phyloP scores from a whole-genome alignment of 306 rosid genomes.

The Vicia villosa region DNA sequence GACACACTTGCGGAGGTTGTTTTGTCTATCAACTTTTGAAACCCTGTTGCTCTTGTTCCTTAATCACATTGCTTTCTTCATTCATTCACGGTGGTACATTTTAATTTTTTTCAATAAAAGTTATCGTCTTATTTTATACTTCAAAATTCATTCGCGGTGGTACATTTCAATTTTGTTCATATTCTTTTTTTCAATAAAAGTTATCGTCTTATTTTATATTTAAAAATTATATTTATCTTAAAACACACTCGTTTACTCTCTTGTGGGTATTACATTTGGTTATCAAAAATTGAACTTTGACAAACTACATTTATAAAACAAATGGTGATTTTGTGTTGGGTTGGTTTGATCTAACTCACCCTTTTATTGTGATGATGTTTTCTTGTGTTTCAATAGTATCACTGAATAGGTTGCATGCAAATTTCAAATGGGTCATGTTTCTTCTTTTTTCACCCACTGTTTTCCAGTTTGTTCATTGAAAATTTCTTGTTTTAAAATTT shows the following conservation, averaged over 20 bases:
- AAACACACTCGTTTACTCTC: constrained; percentile 1
- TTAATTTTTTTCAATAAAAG: too few relatives aligned
- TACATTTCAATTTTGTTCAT: constrained; percentile 2
- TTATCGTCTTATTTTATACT: not conserved
- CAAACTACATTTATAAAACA: constrained; percentile 25
- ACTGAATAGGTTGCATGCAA: constrained; percentile 45
- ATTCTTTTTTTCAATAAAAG: not conserved
- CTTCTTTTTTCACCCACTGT: constrained; percentile 2
- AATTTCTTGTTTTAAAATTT: constrained; percentile 17
- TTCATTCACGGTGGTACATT: constrained; percentile 11
- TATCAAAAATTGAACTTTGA: constrained; percentile 17
- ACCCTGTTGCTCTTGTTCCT: constrained; percentile 15
- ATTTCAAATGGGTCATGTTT: too few relatives aligned
- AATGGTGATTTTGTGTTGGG: not conserved
- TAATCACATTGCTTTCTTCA: constrained; percentile 24
- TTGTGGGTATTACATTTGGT: not conserved
- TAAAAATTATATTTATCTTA: not conserved
- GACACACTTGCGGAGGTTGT: constrained; percentile 16
- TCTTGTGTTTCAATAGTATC: constrained; percentile 22
- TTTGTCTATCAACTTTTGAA: constrained; percentile 6
- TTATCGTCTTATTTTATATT: not conserved
- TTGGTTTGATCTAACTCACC: constrained; percentile 18
- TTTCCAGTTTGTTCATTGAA: not conserved
- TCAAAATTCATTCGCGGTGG: too few relatives aligned
- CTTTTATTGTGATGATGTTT: not conserved